Evolutionary conservation across 176 grass and related monocot species (phyloP).

Genomic region (Bonia amplexicaulis): DNA sequence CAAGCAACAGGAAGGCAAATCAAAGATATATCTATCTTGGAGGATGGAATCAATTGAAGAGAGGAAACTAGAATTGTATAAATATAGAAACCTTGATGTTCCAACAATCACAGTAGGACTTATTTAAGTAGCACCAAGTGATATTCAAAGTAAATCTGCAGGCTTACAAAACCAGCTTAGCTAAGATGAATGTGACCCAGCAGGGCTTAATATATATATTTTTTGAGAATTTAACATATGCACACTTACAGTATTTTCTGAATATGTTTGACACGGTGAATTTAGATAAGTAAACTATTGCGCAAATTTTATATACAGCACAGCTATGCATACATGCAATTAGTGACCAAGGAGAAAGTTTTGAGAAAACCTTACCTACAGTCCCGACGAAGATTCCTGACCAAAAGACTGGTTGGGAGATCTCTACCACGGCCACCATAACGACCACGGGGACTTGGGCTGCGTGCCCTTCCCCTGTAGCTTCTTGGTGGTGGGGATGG

Average conservation of each 20-base stretch:
- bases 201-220: background rate
- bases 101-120: background rate
- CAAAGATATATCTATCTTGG: background rate
- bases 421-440: constrained; percentile 60
- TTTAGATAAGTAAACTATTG: background rate
- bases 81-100: background rate
- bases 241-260: background rate
- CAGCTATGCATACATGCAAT: background rate
- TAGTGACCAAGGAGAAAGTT: background rate
- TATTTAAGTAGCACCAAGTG: background rate
- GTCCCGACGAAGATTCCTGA: constrained; percentile 76
- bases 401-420: constrained; percentile 89
- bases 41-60: background rate
- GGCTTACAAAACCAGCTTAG: background rate
- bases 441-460: constrained; percentile 58
- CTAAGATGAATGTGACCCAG: background rate
- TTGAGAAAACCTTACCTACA: constrained; percentile 38
- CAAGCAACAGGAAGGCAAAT: background rate
- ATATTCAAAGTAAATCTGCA: background rate
- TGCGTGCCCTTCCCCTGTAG: constrained; percentile 65
- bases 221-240: background rate
- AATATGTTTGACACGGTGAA: background rate
- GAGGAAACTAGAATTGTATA: background rate
- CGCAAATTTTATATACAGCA: background rate
- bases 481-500: constrained; percentile 79